These are phyloP conservation scores for Discostella stelligeroides DNA, from an alignment of 108 stramenopile species.

Conservation along the genomic window DNA sequence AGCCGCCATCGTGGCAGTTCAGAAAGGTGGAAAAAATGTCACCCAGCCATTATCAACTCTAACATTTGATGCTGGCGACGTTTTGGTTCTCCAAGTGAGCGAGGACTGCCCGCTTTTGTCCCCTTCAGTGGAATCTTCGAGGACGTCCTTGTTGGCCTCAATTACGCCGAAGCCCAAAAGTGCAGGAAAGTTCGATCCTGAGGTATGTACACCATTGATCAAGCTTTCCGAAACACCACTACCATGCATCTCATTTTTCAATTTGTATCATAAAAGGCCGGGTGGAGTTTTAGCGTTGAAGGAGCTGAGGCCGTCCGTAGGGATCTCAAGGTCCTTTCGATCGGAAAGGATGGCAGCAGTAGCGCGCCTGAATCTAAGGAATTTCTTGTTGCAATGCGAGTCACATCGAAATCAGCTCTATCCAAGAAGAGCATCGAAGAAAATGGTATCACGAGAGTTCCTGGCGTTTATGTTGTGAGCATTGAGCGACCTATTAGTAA, in stretches of 20 bases:
- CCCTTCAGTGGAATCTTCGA: no score
- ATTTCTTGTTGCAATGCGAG: slow-evolving; percentile 77
- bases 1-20: slow-evolving; percentile 75
- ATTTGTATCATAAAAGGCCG: slow-evolving; percentile 12
- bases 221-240: no score
- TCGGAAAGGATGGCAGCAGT: slow-evolving; percentile 23
- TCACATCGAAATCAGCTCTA: slow-evolving; percentile 61
- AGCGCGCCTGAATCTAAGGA: slow-evolving; percentile 47
- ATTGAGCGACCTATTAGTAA: slow-evolving; percentile 62
- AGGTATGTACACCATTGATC: not conserved
- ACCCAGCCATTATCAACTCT: slow-evolving; percentile 30
- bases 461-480: slow-evolving; percentile 73
- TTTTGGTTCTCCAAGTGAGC: slow-evolving; percentile 69
- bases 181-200: no score
- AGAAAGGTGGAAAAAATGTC: slow-evolving; percentile 59
- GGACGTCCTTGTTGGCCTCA: no score
- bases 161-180: no score
- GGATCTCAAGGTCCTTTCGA: slow-evolving; percentile 68
- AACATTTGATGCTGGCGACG: slow-evolving; percentile 63
- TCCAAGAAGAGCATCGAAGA: slow-evolving; percentile 55
- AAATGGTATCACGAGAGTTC: slow-evolving; percentile 63
- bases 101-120: slow-evolving; percentile 73
- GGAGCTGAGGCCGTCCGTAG: slow-evolving; percentile 44
- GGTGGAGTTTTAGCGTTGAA: slow-evolving; percentile 2
- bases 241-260: no score